A percentile compares a stretch with the other conserved stretches of the same genome.
phyloP scores from a whole-genome alignment of 164 flowering plant species.

The Amborella trichopoda region DNA sequence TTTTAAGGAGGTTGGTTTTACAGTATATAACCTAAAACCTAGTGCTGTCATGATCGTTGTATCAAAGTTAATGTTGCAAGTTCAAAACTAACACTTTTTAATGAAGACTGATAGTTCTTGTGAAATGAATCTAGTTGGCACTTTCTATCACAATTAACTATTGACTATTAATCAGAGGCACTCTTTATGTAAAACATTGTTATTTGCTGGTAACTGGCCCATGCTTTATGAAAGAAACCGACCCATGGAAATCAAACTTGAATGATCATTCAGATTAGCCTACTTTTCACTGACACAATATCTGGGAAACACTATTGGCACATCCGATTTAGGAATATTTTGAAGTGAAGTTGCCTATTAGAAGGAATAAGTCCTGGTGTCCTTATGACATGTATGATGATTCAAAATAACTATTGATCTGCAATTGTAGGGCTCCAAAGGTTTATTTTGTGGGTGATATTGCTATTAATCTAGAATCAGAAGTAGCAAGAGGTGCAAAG shows the following conservation, averaged over 20 bases:
- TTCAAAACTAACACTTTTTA: too few relatives aligned
- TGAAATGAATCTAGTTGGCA: not conserved
- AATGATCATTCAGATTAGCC: not conserved
- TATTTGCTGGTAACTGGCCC: too few relatives aligned
- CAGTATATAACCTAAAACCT: too few relatives aligned
- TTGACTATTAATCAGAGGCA: too few relatives aligned
- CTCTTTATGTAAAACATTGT: too few relatives aligned
- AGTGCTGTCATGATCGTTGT: not conserved
- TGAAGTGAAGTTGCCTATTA: not conserved
- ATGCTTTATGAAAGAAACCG: too few relatives aligned
- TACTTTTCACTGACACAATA: not conserved
- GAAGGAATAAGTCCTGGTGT: too few relatives aligned
- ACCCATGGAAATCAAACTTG: not conserved
- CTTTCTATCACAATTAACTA: not conserved
- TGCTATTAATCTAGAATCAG: constrained; percentile 7
- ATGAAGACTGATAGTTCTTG: not conserved
- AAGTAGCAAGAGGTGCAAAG: constrained; percentile 12
- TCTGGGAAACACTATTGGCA: not conserved
- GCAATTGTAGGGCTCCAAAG: constrained; percentile 11
- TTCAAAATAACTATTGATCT: not conserved
- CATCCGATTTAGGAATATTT: not conserved
- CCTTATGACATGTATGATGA: too few relatives aligned
- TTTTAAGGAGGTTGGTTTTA: not conserved
- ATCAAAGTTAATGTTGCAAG: not conserved
- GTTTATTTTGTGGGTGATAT: constrained; percentile 13